A percentile compares a stretch with the other conserved stretches of the same genome.
These are phyloP conservation scores for Phytophthora hybrid DNA, from an alignment of 352 stramenopile species.

Conservation along the genomic window DNA sequence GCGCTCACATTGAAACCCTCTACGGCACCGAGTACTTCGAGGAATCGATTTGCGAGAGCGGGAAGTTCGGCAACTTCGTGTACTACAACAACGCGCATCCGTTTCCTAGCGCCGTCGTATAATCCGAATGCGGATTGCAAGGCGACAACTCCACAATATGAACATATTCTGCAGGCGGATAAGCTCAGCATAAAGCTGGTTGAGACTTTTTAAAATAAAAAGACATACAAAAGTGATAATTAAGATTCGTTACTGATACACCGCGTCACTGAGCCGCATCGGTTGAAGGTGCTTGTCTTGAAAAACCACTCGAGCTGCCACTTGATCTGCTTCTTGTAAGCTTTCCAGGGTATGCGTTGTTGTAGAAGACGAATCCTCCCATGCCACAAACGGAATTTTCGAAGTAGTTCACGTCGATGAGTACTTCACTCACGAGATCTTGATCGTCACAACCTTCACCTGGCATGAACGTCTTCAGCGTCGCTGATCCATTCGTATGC, in stretches of 20 bases:
- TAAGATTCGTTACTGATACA: background rate
- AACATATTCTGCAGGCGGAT: no score
- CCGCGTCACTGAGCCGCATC: background rate
- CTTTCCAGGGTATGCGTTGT: background rate
- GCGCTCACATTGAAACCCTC: no score
- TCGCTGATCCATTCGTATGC: background rate
- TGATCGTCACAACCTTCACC: background rate
- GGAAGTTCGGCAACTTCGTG: no score
- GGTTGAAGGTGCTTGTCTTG: background rate
- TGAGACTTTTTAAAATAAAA: no score
- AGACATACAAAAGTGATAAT: background rate
- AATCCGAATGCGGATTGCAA: no score
- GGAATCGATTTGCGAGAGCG: no score
- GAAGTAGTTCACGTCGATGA: background rate
- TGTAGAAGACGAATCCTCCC: background rate
- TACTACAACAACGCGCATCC: no score
- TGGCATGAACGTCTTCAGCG: background rate
- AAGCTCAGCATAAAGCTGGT: no score
- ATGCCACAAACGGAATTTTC: background rate
- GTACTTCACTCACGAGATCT: background rate
- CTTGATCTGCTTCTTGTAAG: background rate
- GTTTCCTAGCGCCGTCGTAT: no score
- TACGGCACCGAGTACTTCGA: no score
- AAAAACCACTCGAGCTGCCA: background rate
- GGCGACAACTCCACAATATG: no score